Percentiles rank a stretch among this genome's conserved stretches.
Evolutionary conservation across 345 rosid genomes (phyloP).

Genomic region (Cochlearia excelsa): DNA sequence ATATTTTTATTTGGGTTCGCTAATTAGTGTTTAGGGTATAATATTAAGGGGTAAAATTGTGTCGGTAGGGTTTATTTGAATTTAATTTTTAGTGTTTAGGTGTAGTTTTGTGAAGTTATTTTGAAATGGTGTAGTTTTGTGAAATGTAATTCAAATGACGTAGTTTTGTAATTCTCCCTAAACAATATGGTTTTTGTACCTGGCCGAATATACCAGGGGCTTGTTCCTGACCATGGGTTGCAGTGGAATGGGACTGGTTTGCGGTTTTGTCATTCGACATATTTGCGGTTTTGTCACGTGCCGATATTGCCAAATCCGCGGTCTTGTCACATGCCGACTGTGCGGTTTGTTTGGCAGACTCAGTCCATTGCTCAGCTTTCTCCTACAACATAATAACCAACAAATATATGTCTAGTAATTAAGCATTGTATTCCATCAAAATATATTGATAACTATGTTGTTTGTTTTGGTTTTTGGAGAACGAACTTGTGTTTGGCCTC

Average conservation of each 20-base stretch:
- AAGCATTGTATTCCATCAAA: too few relatives aligned
- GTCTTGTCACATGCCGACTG: conserved; percentile 34
- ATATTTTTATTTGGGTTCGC: too few relatives aligned
- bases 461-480: neutral
- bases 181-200: conserved; percentile 11
- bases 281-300: conserved; percentile 28
- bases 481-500: conserved; percentile 32
- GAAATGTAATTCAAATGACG: too few relatives aligned
- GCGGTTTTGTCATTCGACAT: conserved; percentile 24
- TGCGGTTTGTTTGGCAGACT: conserved; percentile 34
- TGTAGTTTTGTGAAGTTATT: too few relatives aligned
- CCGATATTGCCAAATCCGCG: conserved; percentile 22
- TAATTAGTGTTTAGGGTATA: too few relatives aligned
- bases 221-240: conserved; percentile 29
- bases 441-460: neutral
- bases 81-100: too few relatives aligned
- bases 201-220: conserved; percentile 32
- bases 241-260: conserved; percentile 25
- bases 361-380: conserved; percentile 38
- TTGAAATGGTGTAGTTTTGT: too few relatives aligned
- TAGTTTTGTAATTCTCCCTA: too few relatives aligned
- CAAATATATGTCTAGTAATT: too few relatives aligned
- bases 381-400: conserved; percentile 15
- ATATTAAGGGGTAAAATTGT: too few relatives aligned
- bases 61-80: too few relatives aligned